Percentiles rank a stretch among this genome's conserved stretches.
phyloP scores from a whole-genome alignment of 1,284 basidiomycete species.

The Cryptococcus sp. region DNA sequence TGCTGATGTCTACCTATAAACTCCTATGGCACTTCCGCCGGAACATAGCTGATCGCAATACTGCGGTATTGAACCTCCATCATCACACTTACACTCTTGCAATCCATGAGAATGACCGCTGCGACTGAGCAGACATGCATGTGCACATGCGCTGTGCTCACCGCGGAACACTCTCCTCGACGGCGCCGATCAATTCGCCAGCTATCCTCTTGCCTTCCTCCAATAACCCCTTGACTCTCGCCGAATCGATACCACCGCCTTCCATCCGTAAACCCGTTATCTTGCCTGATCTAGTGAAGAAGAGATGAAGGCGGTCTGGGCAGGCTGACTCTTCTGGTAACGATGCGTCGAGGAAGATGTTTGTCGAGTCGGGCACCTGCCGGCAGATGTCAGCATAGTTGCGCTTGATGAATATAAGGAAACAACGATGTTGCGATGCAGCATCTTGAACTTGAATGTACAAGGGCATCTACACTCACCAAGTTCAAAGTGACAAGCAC shows the following conservation, averaged over 20 bases:
- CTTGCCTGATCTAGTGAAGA: slow-evolving; percentile 38
- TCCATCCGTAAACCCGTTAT: slow-evolving; percentile 49
- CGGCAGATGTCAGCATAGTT: background rate
- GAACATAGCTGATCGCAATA: no score
- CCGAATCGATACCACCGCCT: slow-evolving; percentile 40
- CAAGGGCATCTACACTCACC: slow-evolving; percentile 22
- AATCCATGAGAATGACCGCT: background rate
- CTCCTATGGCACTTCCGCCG: no score
- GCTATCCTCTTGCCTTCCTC: slow-evolving; percentile 28
- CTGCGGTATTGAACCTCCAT: no score
- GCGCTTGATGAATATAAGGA: no score
- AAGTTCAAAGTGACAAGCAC: slow-evolving; percentile 49
- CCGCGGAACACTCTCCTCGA: slow-evolving; percentile 23
- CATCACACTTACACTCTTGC: no score
- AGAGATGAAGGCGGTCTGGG: slow-evolving; percentile 44
- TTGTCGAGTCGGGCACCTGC: slow-evolving; percentile 33
- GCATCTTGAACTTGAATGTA: no score
- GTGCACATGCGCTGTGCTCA: background rate
- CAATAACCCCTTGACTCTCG: slow-evolving; percentile 36
- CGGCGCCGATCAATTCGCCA: slow-evolving; percentile 24
- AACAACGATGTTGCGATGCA: no score
- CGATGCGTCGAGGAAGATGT: slow-evolving; percentile 49
- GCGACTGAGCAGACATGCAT: background rate
- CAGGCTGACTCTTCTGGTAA: slow-evolving; percentile 50
- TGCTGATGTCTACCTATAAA: no score